A percentile compares a stretch with the other conserved stretches of the same genome.
Evolutionary conservation across 192 early-diverging fungal species (phyloP).

Genomic region (Jimgerdemannia lactiflua): DNA sequence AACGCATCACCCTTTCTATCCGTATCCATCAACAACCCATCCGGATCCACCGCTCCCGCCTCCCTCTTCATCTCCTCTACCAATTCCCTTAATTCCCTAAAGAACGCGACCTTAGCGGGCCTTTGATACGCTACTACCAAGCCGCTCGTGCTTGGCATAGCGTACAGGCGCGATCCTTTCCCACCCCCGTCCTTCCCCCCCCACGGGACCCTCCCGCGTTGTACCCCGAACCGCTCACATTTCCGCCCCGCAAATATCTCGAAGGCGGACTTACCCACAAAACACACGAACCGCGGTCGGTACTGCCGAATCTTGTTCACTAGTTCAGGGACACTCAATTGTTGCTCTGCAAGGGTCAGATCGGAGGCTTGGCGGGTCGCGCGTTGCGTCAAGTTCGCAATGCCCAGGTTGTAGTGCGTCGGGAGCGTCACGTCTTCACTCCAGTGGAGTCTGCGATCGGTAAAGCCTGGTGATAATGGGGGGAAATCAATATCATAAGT

Average conservation of each 20-base stretch:
- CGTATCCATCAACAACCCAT: too few relatives aligned
- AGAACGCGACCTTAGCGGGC: constrained; percentile 54
- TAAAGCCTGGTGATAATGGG: constrained; percentile 36
- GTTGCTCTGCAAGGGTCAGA: constrained; percentile 55
- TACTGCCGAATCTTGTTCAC: constrained; percentile 58
- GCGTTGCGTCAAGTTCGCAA: constrained; percentile 64
- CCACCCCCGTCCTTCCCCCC: constrained; percentile 17
- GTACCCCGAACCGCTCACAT: neutral
- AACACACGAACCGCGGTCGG: constrained; percentile 59
- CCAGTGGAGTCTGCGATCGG: constrained; percentile 43
- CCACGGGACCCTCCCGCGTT: neutral
- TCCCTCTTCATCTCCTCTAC: neutral
- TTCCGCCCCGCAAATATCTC: constrained; percentile 47
- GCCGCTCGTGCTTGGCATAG: constrained; percentile 74
- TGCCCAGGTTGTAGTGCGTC: constrained; percentile 50
- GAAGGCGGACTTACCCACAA: constrained; percentile 70
- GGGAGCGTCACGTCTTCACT: constrained; percentile 51
- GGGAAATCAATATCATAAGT: too few relatives aligned
- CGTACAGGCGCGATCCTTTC: constrained; percentile 51
- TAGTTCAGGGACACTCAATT: constrained; percentile 54
- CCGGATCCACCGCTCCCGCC: too few relatives aligned
- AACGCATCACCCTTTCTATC: too few relatives aligned
- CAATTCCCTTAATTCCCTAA: constrained; percentile 1
- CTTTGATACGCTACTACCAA: constrained; percentile 60
- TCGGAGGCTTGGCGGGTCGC: constrained; percentile 56